Evolutionary conservation across 164 flowering plant genomes (phyloP).

Genomic region (Cinnamomum chago): DNA sequence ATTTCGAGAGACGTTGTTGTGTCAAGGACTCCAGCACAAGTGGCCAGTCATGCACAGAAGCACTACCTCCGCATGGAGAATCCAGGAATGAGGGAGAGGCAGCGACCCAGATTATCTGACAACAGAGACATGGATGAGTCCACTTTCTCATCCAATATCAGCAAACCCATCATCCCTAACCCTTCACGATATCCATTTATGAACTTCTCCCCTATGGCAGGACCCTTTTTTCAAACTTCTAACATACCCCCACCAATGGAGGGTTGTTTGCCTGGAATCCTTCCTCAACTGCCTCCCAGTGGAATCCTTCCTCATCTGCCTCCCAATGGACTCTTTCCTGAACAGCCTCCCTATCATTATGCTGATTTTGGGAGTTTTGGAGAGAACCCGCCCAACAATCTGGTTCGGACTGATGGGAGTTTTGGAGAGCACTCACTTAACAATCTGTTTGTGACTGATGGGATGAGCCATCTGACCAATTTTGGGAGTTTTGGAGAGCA

Average conservation of each 20-base stretch:
- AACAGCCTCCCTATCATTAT: neutral
- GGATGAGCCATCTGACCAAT: no score
- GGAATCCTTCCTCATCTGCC: no score
- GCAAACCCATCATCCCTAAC: neutral
- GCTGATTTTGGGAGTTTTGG: neutral
- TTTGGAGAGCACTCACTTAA: neutral
- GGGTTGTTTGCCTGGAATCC: neutral
- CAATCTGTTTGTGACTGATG: neutral
- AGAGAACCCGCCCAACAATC: neutral
- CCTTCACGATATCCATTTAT: neutral
- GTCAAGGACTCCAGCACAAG: conserved; percentile 23
- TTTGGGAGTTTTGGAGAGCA: neutral
- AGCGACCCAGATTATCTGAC: conserved; percentile 12
- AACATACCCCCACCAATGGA: neutral
- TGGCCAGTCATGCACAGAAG: conserved; percentile 32
- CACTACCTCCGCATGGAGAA: conserved; percentile 10
- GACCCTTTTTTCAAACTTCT: neutral
- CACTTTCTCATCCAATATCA: neutral
- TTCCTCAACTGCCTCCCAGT: neutral
- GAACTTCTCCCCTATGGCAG: neutral
- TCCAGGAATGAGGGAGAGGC: neutral
- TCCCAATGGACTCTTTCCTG: neutral
- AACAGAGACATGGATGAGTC: neutral
- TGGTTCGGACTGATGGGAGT: neutral
- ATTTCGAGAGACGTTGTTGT: conserved; percentile 21